A percentile compares a stretch with the other conserved stretches of the same genome.
Evolutionary conservation across 2,329 filamentous ascomycete genomes (phyloP).

Genomic region (Dendryphion nanum): DNA sequence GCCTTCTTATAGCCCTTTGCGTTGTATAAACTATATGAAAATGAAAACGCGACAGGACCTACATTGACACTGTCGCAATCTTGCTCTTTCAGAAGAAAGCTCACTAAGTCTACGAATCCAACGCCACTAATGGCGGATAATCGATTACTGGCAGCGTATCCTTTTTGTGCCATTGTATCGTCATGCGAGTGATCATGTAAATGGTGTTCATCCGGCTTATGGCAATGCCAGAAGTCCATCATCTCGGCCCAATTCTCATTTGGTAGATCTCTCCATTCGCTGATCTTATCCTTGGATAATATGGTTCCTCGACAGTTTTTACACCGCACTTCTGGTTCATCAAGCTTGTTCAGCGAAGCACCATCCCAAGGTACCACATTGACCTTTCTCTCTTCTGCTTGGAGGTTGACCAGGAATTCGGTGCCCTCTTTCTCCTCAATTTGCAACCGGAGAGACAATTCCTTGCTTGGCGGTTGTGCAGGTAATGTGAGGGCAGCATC

Average conservation of each 20-base stretch:
- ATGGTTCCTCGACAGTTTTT: constrained; percentile 23
- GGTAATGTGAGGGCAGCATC: constrained; percentile 52
- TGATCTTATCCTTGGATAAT: constrained; percentile 20
- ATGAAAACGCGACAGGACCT: too few relatives aligned
- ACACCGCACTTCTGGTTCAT: constrained; percentile 22
- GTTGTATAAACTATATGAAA: constrained; percentile 1
- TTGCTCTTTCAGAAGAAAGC: constrained; percentile 66
- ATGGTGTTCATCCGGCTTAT: constrained; percentile 73
- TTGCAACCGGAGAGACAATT: constrained; percentile 55
- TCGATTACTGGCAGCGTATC: constrained; percentile 78
- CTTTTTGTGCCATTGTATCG: constrained; percentile 46
- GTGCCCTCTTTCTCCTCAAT: constrained; percentile 45
- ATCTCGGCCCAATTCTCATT: constrained; percentile 99
- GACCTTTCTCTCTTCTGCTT: constrained; percentile 29
- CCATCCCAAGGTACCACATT: constrained; percentile 47
- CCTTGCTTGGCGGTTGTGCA: constrained; percentile 43
- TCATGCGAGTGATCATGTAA: constrained; percentile 50
- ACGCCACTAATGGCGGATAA: constrained; percentile 65
- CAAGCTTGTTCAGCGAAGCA: constrained; percentile 23
- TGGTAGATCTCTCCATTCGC: constrained; percentile 84
- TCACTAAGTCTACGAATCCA: constrained; percentile 78
- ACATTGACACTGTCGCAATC: constrained; percentile 60
- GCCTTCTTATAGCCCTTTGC: constrained; percentile 57
- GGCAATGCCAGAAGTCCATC: constrained; percentile 99
- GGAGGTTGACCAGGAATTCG: constrained; percentile 25